A percentile compares a stretch with the other conserved stretches of the same genome.
Evolutionary conservation across 768 basidiomycete species (phyloP).

Genomic region (Trametopsis cervina): DNA sequence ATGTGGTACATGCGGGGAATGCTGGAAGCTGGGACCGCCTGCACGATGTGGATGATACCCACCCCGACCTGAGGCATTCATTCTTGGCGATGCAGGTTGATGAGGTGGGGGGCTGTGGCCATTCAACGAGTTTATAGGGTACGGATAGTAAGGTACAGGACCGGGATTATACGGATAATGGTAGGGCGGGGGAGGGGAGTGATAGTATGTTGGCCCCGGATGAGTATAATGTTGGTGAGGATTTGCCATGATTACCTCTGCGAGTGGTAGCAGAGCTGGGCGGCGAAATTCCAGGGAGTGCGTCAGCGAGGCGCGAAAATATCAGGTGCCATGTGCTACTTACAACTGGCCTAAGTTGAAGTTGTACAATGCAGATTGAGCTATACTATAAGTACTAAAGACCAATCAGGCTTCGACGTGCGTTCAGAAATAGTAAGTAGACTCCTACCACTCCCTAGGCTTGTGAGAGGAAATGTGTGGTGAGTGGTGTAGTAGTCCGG

Average conservation of each 20-base stretch:
- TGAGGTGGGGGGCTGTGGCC: constrained; percentile 29
- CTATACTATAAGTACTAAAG: too few relatives aligned
- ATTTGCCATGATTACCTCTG: constrained; percentile 21
- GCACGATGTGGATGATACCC: constrained; percentile 30
- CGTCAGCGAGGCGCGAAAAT: background rate
- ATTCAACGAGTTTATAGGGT: constrained; percentile 33
- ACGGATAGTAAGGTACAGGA: constrained; percentile 25
- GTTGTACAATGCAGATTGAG: too few relatives aligned
- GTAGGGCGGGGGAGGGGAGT: constrained; percentile 21
- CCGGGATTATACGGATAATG: constrained; percentile 21
- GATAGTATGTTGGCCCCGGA: constrained; percentile 28
- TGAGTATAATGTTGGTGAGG: constrained; percentile 27
- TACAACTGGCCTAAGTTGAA: background rate
- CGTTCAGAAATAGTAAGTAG: too few relatives aligned
- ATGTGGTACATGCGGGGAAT: constrained; percentile 33
- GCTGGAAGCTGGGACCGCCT: constrained; percentile 32
- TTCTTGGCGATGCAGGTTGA: constrained; percentile 31
- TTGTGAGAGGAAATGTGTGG: too few relatives aligned
- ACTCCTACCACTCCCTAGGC: too few relatives aligned
- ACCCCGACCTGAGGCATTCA: constrained; percentile 28
- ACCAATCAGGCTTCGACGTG: too few relatives aligned
- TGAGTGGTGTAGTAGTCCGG: too few relatives aligned
- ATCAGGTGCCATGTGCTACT: background rate
- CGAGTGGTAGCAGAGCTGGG: background rate
- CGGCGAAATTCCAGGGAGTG: background rate